Evolutionary conservation across 108 stramenopile genomes (phyloP).

Genomic region (Cyclotella distinguenda): DNA sequence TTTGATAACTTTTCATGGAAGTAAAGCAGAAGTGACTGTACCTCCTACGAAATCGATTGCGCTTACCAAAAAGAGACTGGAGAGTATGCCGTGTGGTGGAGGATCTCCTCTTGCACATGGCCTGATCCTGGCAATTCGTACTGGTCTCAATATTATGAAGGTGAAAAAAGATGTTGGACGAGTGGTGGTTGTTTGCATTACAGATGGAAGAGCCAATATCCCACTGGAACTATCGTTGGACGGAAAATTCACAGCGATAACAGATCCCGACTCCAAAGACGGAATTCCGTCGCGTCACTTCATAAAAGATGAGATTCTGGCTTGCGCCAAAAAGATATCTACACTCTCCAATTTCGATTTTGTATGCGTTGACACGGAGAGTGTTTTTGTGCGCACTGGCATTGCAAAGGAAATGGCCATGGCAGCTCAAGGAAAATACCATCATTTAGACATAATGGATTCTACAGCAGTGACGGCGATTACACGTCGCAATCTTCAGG

Average conservation of each 20-base stretch:
- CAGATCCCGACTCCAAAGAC: slow-evolving; percentile 36
- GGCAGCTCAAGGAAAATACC: slow-evolving; percentile 51
- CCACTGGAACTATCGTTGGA: slow-evolving; percentile 53
- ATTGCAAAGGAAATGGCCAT: slow-evolving; percentile 70
- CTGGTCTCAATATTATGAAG: slow-evolving; percentile 72
- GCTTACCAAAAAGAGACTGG: slow-evolving; percentile 66
- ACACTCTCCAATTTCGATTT: slow-evolving; percentile 53
- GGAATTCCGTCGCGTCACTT: slow-evolving; percentile 58
- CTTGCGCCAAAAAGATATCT: slow-evolving; percentile 53
- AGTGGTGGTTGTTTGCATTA: slow-evolving; percentile 69
- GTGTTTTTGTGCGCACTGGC: slow-evolving; percentile 71
- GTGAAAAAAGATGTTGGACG: slow-evolving; percentile 59
- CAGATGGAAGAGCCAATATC: slow-evolving; percentile 74
- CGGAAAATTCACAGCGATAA: slow-evolving; percentile 43
- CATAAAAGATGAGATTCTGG: slow-evolving; percentile 65
- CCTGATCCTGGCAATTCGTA: slow-evolving; percentile 53
- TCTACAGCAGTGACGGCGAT: slow-evolving; percentile 15
- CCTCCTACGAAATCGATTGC: slow-evolving; percentile 77
- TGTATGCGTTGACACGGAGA: slow-evolving; percentile 67
- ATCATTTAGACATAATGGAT: slow-evolving; percentile 38
- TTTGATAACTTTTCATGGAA: slow-evolving; percentile 75
- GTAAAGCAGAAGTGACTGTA: slow-evolving; percentile 69
- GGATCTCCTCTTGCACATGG: slow-evolving; percentile 80
- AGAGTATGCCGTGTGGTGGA: slow-evolving; percentile 82
- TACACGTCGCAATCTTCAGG: slow-evolving; percentile 15